A percentile compares a stretch with the other conserved stretches of the same genome.
Conservation (phyloP, 495 filamentous ascomycete genomes). For the Glarea lozoyensis region DNA sequence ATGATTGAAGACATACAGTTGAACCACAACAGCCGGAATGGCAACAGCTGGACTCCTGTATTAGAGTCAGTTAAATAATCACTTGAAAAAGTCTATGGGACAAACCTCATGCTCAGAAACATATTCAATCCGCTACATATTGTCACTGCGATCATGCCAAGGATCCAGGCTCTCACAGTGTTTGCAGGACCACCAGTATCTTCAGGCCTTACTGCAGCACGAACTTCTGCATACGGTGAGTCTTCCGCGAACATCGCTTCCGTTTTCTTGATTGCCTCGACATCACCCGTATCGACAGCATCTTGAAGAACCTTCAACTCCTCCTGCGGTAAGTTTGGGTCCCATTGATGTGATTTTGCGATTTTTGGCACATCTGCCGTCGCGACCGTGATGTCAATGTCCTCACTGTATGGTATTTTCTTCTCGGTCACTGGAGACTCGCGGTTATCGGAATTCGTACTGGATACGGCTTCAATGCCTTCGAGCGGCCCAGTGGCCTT, state of each 20-base stretch:
- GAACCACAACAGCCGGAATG: slow-evolving; percentile 49
- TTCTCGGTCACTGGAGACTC: background rate
- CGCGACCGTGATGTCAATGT: slow-evolving; percentile 1
- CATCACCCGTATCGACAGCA: slow-evolving; percentile 27
- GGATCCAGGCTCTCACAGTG: slow-evolving; percentile 63
- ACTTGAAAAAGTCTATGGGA: background rate
- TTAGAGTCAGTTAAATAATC: background rate
- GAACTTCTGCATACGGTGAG: slow-evolving; percentile 53
- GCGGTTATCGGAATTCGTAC: background rate
- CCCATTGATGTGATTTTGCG: slow-evolving; percentile 24
- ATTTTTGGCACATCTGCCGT: slow-evolving; percentile 12
- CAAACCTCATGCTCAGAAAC: slow-evolving; percentile 61
- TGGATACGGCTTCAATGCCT: background rate
- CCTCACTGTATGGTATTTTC: background rate
- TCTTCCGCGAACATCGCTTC: slow-evolving; percentile 32
- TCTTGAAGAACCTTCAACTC: slow-evolving; percentile 26
- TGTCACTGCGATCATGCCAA: slow-evolving; percentile 56
- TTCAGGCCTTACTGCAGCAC: slow-evolving; percentile 47
- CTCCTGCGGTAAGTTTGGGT: slow-evolving; percentile 25
- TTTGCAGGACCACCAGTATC: slow-evolving; percentile 59
- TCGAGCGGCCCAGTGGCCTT: background rate
- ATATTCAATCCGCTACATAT: slow-evolving; percentile 60
- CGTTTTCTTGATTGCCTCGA: slow-evolving; percentile 22
- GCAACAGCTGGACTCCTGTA: slow-evolving; percentile 32
- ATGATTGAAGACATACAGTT: slow-evolving; percentile 50